Conservation (phyloP, 495 filamentous ascomycete genomes). For the Tetracladium setigerum region DNA sequence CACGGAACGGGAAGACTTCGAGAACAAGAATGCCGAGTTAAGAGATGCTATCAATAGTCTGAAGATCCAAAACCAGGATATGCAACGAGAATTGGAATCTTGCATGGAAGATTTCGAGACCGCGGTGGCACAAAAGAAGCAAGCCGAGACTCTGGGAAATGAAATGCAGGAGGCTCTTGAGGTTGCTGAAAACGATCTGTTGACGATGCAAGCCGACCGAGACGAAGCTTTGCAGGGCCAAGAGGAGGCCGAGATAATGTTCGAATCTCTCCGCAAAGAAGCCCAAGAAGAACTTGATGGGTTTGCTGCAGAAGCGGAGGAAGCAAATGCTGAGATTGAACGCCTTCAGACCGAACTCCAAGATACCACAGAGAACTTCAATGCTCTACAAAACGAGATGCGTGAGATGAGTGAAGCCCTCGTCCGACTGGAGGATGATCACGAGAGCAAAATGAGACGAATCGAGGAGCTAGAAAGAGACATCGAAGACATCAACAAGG, state of each 20-base stretch:
- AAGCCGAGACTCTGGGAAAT: slow-evolving; percentile 49
- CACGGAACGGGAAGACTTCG: slow-evolving; percentile 75
- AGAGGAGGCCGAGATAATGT: slow-evolving; percentile 71
- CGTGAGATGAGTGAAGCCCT: slow-evolving; percentile 79
- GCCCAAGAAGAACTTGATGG: slow-evolving; percentile 76
- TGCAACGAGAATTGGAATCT: slow-evolving; percentile 67
- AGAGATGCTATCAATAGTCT: slow-evolving; percentile 80
- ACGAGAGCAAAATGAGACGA: slow-evolving; percentile 51
- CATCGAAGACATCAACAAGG: slow-evolving; percentile 63
- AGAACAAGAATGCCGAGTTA: slow-evolving; percentile 71
- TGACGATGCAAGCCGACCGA: slow-evolving; percentile 75
- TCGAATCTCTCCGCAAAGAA: slow-evolving; percentile 69
- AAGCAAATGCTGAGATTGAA: slow-evolving; percentile 64
- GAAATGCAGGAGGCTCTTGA: slow-evolving; percentile 72
- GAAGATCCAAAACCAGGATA: slow-evolving; percentile 75
- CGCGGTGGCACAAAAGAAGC: slow-evolving; percentile 47
- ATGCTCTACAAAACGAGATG: slow-evolving; percentile 82
- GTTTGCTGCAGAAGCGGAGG: slow-evolving; percentile 72
- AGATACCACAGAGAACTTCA: slow-evolving; percentile 73
- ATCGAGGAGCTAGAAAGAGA: slow-evolving; percentile 70
- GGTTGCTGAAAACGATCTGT: slow-evolving; percentile 67
- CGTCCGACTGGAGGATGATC: slow-evolving; percentile 79
- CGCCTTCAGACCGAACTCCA: slow-evolving; percentile 60
- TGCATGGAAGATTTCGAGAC: slow-evolving; percentile 58
- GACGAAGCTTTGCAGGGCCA: slow-evolving; percentile 76